Base-by-base conservation (phyloP, 192 early-diverging fungal species). In the Mycoemilia scoparia region DNA sequence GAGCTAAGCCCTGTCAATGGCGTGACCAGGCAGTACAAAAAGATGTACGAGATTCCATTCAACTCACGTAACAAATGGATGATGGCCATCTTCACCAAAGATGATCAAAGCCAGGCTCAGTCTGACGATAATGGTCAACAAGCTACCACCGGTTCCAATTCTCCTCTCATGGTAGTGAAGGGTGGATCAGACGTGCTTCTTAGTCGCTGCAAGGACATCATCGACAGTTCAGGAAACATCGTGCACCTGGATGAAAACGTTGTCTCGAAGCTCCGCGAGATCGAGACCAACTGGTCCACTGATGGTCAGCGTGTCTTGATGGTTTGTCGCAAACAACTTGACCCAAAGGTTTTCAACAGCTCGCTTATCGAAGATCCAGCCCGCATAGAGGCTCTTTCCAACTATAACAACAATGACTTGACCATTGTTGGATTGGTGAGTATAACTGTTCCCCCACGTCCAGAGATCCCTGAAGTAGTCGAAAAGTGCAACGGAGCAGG, bases 401-500 rank as follows among this genome's bases (percentile, higher is more conserved):
- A 25, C 2, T 44, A 67, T 21, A 29, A 54, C 32, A 35, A 54
- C 16, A 24, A 49, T 21, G 64, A 59, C 12, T 64, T 88, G 30
- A 70, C 69, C 21, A 47, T 79, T 20, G 50, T 87, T 10, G 86
- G 79, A 1, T 52, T 90, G 13, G 64, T 80, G 16, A 76, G 71
- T 3, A 82, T 92, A 28, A 58, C 71, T 34, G 87, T 88, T 43
- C 88, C 85, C 29, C 84, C 82, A n/a, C 70, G 84, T 22, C 57
- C 60, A 11, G 85, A 84, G 41, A 74, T 77, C 22, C 57, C 53
- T 7, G 48, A 60, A 12, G 62, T 76, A 4, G 69, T 92, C 21
- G 57, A 38, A 21, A 61, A 44, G 0, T 69, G 69, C 30, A 67
- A 69, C 22, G 32, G 48, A 19, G 83, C 84, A 1, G 74, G 75